These are phyloP conservation scores for Beta corolliflora DNA, from an alignment of 179 eudicot genomes.

Conservation along the genomic window DNA sequence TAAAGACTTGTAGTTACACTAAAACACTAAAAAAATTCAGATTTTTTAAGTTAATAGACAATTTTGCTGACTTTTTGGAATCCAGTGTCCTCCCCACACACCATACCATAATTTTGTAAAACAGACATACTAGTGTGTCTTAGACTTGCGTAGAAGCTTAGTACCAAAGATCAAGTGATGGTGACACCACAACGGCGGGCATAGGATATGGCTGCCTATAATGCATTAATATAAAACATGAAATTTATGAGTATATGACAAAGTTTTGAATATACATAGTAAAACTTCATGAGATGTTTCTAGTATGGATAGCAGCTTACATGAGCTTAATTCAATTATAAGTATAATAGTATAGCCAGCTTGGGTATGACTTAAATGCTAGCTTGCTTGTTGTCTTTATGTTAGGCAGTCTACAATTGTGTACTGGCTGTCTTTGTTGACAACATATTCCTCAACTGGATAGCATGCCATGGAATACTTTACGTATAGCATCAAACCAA, in stretches of 20 bases:
- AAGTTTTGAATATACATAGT: background rate
- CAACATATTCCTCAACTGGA: background rate
- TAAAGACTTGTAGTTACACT: too few species aligned
- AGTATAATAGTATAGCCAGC: conserved; percentile 15
- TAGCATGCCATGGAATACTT: background rate
- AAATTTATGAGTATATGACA: background rate
- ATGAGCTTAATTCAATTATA: conserved; percentile 20
- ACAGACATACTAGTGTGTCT: background rate
- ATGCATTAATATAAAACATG: background rate
- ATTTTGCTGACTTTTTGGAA: background rate
- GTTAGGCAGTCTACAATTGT: conserved; percentile 11
- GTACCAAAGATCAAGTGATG: conserved; percentile 23
- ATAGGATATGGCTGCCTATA: background rate
- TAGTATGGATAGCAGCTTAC: conserved; percentile 23
- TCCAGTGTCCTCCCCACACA: too few species aligned
- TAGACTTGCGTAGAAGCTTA: background rate
- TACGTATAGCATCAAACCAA: too few species aligned
- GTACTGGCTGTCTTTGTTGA: conserved; percentile 3
- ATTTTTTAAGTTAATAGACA: too few species aligned
- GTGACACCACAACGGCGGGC: conserved; percentile 19
- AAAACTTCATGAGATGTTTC: conserved; percentile 19
- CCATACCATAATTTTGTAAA: background rate
- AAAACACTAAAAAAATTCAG: too few species aligned
- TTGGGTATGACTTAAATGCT: conserved; percentile 16
- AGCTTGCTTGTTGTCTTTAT: conserved; percentile 17